Base-by-base conservation (phyloP, 306 rosid species). In the Casuarina equisetifolia region DNA sequence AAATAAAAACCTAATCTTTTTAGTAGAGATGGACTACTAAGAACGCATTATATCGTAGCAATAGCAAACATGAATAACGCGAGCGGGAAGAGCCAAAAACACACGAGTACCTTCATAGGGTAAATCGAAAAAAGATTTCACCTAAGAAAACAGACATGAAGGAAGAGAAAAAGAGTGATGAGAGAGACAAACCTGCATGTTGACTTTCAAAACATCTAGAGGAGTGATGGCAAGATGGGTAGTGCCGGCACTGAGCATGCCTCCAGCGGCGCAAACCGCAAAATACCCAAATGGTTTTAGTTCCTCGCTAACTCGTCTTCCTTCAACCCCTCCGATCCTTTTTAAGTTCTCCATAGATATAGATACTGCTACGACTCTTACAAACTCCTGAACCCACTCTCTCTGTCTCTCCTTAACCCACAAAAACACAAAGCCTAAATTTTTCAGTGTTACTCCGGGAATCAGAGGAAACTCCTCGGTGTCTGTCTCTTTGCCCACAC, bases 221-320 rank as follows among this genome's bases (percentile, higher is more conserved):
- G 91, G 91, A 81, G 91, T 88, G 43, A 36, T 78, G 20, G 81
- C 89, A 42, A 88, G 75, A 75, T 88, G 91, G 74, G 91, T 88
- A 51, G 91, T 85, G 55, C 89, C 91, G 59, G 91, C 89, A 81
- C 91, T 88, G 77, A 88, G 82, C 91, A 84, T 88, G 80, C 91
- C 91, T 63, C 87, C 91, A 49, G 85, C 74, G 69, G 82, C 82
- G 49, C 91, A 88, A 74, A 85, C 76, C 53, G 84, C 91, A 35
- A 78, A 88, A 78, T 88, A 88, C 79, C 85, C 83, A 3, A 35
- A 62, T 38, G 91, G 79, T 17, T 74, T 80, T 43, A 83, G 71
- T 59, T 86, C 85, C 68, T 80, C 85, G 9, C 62, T 50, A 51
- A 67, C 43, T 11, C 17, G 46, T 80, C 83, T 74, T 80, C 87